Percentiles rank a stretch among this genome's conserved stretches.
phyloP scores from a whole-genome alignment of 1,284 basidiomycete genomes.

The Cutaneotrichosporon sp. region DNA sequence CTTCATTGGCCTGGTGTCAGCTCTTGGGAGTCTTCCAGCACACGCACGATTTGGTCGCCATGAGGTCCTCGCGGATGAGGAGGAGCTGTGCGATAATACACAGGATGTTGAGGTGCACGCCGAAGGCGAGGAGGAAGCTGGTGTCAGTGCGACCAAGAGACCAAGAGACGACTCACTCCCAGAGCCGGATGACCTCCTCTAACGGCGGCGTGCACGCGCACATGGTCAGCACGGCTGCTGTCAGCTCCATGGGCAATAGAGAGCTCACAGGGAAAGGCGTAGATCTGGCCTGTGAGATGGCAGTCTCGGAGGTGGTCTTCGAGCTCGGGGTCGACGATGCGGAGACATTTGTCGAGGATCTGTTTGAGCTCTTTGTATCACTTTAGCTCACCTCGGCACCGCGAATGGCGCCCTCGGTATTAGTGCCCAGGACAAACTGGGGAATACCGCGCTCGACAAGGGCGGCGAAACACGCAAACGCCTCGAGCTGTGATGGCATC shows the following conservation, averaged over 20 bases:
- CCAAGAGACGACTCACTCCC: slow-evolving; percentile 62
- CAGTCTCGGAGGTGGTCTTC: slow-evolving; percentile 78
- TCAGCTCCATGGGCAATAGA: slow-evolving; percentile 23
- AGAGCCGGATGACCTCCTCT: slow-evolving; percentile 86
- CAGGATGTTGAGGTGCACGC: slow-evolving; percentile 90
- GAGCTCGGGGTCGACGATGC: slow-evolving; percentile 83
- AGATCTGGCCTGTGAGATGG: slow-evolving; percentile 95
- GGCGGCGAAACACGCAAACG: slow-evolving; percentile 89
- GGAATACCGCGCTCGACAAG: slow-evolving; percentile 94
- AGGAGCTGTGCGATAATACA: slow-evolving; percentile 93
- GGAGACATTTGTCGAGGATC: slow-evolving; percentile 87
- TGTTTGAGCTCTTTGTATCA: slow-evolving; percentile 43
- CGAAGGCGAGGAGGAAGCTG: slow-evolving; percentile 86
- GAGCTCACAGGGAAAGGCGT: slow-evolving; percentile 87
- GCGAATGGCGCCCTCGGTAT: slow-evolving; percentile 87
- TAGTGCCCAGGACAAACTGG: slow-evolving; percentile 88
- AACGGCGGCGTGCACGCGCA: slow-evolving; percentile 96
- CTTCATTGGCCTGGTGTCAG: slow-evolving; percentile 75
- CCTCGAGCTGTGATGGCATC: slow-evolving; percentile 92
- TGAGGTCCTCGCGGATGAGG: slow-evolving; percentile 83
- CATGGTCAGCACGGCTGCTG: slow-evolving; percentile 80
- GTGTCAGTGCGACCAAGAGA: background rate
- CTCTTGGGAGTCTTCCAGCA: background rate
- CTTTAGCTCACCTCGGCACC: slow-evolving; percentile 72
- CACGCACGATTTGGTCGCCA: slow-evolving; percentile 74